Evolutionary conservation across 306 rosid species (phyloP), one percentile per base, ranked within the genome.

Genomic region (Rubus idaeus): DNA sequence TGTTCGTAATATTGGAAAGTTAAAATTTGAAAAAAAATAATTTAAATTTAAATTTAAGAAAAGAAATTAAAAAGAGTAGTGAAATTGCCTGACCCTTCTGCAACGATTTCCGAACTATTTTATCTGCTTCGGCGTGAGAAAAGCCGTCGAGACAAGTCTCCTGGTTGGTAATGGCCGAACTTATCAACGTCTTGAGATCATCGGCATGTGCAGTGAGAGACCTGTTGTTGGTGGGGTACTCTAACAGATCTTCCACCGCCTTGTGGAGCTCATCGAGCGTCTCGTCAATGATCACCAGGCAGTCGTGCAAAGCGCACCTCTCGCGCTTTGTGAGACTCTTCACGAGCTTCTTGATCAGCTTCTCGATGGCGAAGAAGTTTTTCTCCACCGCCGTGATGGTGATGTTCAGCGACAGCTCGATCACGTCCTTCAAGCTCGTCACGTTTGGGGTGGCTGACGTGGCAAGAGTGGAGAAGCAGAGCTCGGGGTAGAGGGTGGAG

Each of bases 131-230:
- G 8, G 88, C 91, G 77, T 95, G 90, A 0, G 97, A 92, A 80
- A 95, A 95, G 0, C 98, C 98, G 58, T 95, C 97, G 45, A 95
- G 53, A 80, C 98, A 95, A 46, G 97, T 89, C 26, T 84, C 91
- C 71, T 94, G 98, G 79, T 94, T 88, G 13, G 98, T 95, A 2
- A 95, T 90, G 73, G 98, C 87, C 42, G 97, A 71, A 56, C 97
- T 92, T 8, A 95, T 77, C 0, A 92, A 71, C 0, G 96, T 95
- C 69, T 88, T 89, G 3, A 95, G 88, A 62, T 95, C 97, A 8
- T 92, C 91, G 0, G 93, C 97, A 39, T 90, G 92, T 1, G 80
- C 84, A 49, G 60, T 51, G 14, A 93, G 51, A 0, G 92, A 61
- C 69, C 88, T 93, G 47, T 84, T 84, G 12, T 58, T 78, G 0